Evolutionary conservation across 2,329 filamentous ascomycete species (phyloP), one percentile per base, ranked within the genome.

Genomic region (Exophiala bonariae): DNA sequence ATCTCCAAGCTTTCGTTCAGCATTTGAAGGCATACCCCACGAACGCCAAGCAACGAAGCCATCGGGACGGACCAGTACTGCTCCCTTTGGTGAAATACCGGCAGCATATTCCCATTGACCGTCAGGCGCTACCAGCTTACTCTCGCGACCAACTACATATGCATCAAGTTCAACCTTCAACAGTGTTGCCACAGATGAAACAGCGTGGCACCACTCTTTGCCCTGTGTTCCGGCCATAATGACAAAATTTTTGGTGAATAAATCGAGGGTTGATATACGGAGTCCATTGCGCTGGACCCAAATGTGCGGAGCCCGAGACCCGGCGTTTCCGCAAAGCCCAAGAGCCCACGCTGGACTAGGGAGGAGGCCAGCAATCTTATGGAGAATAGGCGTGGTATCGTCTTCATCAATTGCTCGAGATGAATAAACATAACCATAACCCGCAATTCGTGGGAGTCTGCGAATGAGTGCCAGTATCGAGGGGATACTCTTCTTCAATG

Each of bases 241-340:
- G 2, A 60, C 55, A 53, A 67, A 68, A 0, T 40, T 36, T 30
- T 54, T 55, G 3, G 59, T 57, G 16, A 59, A 56, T 16, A 68
- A 34, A 54, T 68, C 63, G 52, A 9, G 58, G 61, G 23, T 26
- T 1, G 66, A 65, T 14, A 66, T 51, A 3, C 50, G 52, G 35
- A 55, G 41, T 2, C 56, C 63, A 9, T 58, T 31, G 9, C 50
- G 44, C 17, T 55, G 23, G 3, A 66, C 45, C 58, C 62, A 66
- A 13, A 66, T 31, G 56, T 69, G 65, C 8, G 66, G 63, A 7
- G 59, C 54, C 41, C 63, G 57, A 4, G 57, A 63, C 10, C 66
- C 66, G 14, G 66, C 62, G 35, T 51, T 43, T 26, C 63, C 41
- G 52, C 58, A 19, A 41, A 67, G 9, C 19, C 31, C 46, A 49